A percentile compares a stretch with the other conserved stretches of the same genome.
Conservation (phyloP, 495 filamentous ascomycete genomes). For the Bryoglossum gracile region DNA sequence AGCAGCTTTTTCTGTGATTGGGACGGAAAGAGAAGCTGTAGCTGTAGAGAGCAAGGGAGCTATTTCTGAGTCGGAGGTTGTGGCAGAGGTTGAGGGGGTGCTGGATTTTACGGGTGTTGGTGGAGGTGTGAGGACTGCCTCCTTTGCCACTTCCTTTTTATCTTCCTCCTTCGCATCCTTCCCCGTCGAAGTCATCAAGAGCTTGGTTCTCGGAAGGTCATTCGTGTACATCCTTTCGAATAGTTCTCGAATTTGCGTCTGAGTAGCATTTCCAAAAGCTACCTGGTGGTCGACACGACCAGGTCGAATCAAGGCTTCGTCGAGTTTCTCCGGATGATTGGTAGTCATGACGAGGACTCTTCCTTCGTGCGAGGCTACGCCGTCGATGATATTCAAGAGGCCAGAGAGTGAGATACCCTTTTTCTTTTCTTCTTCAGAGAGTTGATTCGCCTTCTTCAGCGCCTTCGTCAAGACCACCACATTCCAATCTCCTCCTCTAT, state of each 20-base stretch:
- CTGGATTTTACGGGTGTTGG: neutral
- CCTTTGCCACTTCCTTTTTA: neutral
- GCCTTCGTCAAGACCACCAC: conserved; percentile 17
- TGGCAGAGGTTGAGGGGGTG: neutral
- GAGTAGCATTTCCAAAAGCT: conserved; percentile 57
- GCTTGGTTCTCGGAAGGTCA: conserved; percentile 20
- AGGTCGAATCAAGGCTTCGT: conserved; percentile 67
- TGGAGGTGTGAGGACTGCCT: neutral
- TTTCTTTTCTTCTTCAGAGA: conserved; percentile 28
- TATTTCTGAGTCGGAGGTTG: neutral
- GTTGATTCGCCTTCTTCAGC: conserved; percentile 25
- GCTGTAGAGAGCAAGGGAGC: too few relatives aligned
- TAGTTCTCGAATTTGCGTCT: conserved; percentile 54
- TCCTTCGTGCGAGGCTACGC: conserved; percentile 70
- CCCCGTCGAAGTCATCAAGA: neutral
- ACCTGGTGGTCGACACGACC: conserved; percentile 72
- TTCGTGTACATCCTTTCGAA: conserved; percentile 67
- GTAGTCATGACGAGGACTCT: conserved; percentile 80
- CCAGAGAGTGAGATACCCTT: conserved; percentile 61
- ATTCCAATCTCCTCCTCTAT: conserved; percentile 17
- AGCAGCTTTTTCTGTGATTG: neutral
- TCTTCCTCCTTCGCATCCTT: neutral
- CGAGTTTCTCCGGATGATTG: conserved; percentile 67
- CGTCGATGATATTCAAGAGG: conserved; percentile 74
- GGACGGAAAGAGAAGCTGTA: neutral